phyloP scores from a whole-genome alignment of 2,329 filamentous ascomycete species.

The Emericellopsis atlantica region DNA sequence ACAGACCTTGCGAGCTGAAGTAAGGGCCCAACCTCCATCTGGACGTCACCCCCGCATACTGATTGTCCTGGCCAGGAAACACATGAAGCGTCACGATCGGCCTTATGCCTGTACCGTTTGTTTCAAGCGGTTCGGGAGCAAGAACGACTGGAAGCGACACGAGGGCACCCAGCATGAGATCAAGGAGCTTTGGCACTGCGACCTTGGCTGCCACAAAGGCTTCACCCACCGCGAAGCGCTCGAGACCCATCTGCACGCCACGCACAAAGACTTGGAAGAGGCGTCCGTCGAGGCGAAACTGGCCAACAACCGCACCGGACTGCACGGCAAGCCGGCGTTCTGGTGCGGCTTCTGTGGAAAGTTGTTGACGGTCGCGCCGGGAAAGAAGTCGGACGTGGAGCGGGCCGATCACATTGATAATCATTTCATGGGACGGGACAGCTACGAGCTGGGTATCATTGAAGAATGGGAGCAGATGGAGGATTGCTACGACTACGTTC shows the following conservation, averaged over 20 bases:
- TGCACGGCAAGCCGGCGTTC: conserved; percentile 52
- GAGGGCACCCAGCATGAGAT: conserved; percentile 70
- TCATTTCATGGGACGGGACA: conserved; percentile 46
- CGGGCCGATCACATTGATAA: conserved; percentile 62
- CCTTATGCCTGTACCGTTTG: conserved; percentile 83
- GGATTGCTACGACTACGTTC: not conserved
- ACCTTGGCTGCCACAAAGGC: conserved; percentile 42
- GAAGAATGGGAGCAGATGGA: conserved; percentile 39
- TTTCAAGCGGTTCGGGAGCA: conserved; percentile 69
- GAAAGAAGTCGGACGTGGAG: conserved; percentile 15
- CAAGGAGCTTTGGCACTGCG: conserved; percentile 61
- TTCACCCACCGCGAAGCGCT: conserved; percentile 49
- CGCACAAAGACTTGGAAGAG: conserved; percentile 27
- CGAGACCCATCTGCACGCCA: conserved; percentile 42
- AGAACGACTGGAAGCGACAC: conserved; percentile 89
- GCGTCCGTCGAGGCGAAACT: conserved; percentile 27
- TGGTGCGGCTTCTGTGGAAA: conserved; percentile 78
- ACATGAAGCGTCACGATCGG: conserved; percentile 66
- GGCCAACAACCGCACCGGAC: conserved; percentile 46
- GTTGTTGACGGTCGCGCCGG: conserved; percentile 34
- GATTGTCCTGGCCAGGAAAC: conserved; percentile 46
- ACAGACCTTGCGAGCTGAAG: conserved; percentile 44
- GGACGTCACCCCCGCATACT: conserved; percentile 6
- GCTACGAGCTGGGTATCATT: conserved; percentile 27
- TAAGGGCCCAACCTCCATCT: conserved; percentile 17